Evolutionary conservation across 164 flowering plant species (phyloP).

Genomic region (Nymphaea thermarum): DNA sequence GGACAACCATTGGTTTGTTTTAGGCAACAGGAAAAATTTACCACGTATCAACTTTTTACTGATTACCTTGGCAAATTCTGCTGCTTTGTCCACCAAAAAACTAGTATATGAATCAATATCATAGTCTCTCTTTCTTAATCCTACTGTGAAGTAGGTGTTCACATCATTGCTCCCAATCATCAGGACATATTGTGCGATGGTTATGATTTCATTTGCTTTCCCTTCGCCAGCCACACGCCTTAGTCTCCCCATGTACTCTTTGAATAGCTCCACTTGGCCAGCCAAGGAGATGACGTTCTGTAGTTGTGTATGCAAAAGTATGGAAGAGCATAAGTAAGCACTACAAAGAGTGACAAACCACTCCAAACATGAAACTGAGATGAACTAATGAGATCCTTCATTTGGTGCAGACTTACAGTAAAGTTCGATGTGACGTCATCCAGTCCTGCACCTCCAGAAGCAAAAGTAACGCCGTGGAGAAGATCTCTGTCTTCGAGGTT

Average conservation of each 20-base stretch:
- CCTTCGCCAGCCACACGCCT: slow-evolving; percentile 39
- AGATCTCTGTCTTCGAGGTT: slow-evolving; percentile 26
- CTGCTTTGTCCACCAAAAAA: slow-evolving; percentile 31
- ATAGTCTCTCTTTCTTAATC: slow-evolving; percentile 18
- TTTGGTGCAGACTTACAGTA: slow-evolving; percentile 11
- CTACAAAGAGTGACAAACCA: not conserved
- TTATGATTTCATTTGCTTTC: slow-evolving; percentile 22
- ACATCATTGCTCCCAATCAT: slow-evolving; percentile 59
- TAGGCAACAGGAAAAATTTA: no score
- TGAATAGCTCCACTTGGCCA: slow-evolving; percentile 42
- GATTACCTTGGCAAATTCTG: slow-evolving; percentile 33
- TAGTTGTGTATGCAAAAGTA: not conserved
- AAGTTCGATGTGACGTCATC: slow-evolving; percentile 27
- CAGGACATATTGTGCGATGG: slow-evolving; percentile 26
- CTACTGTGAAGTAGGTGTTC: slow-evolving; percentile 33
- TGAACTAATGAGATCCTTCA: not conserved
- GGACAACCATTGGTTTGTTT: not conserved
- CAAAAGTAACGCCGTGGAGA: slow-evolving; percentile 47
- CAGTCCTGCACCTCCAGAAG: slow-evolving; percentile 46
- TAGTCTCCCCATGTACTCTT: slow-evolving; percentile 43
- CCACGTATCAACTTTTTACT: not conserved
- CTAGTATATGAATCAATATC: slow-evolving; percentile 38
- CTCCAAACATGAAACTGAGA: not conserved
- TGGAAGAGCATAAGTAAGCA: no score
- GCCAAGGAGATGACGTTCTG: slow-evolving; percentile 41